Evolutionary conservation across 495 filamentous ascomycete genomes (phyloP).

Genomic region (Podospora conica): DNA sequence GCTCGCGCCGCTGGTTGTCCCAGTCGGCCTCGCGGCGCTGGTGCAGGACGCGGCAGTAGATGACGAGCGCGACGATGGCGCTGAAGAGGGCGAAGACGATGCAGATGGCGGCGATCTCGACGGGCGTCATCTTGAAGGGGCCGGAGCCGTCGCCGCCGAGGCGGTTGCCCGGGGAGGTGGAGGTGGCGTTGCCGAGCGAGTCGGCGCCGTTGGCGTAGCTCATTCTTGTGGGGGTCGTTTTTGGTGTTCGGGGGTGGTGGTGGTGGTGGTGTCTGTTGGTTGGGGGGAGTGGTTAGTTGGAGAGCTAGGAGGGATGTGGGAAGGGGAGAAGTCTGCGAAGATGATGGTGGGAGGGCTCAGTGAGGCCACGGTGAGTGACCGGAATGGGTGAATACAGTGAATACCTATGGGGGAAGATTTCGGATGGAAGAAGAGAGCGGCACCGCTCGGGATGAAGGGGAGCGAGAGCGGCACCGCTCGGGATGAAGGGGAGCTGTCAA

Average conservation of each 20-base stretch:
- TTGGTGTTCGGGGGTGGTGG: not conserved
- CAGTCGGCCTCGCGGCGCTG: slow-evolving; percentile 19
- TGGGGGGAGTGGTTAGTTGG: not conserved
- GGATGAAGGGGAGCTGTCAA: not conserved
- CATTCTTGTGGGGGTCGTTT: slow-evolving; percentile 3
- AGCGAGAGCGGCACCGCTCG: no score
- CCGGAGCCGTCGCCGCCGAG: slow-evolving; percentile 1
- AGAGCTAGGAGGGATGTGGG: not conserved
- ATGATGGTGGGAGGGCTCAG: not conserved
- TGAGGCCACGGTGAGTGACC: not conserved
- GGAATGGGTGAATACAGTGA: no score
- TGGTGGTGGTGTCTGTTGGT: not conserved
- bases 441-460: not conserved
- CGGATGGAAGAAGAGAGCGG: no score
- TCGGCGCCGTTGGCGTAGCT: slow-evolving; percentile 13
- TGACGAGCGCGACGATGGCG: slow-evolving; percentile 11
- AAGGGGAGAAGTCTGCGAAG: no score
- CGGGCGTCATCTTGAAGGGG: slow-evolving; percentile 7
- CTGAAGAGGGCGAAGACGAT: slow-evolving; percentile 17
- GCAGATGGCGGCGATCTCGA: slow-evolving; percentile 20
- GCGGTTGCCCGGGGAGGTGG: not conserved
- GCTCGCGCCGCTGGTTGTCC: slow-evolving; percentile 10
- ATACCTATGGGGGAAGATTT: no score
- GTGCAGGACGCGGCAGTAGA: slow-evolving; percentile 19
- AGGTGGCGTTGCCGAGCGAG: slow-evolving; percentile 1